A percentile compares a stretch with the other conserved stretches of the same genome.
phyloP scores from a whole-genome alignment of 2,329 filamentous ascomycete genomes.

The Cercospora berteroae region DNA sequence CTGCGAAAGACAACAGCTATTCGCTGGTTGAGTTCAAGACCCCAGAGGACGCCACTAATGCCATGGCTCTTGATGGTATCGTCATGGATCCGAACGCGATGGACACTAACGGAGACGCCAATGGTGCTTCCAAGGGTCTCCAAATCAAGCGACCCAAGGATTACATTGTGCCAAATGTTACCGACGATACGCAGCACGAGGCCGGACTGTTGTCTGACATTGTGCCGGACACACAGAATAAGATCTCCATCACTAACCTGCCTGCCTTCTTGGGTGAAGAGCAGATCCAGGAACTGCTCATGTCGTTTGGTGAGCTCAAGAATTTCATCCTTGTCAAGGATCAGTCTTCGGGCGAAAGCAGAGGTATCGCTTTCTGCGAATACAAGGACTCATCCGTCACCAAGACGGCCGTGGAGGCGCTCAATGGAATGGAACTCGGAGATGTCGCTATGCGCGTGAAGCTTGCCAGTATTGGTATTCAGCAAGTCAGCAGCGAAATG shows the following conservation, averaged over 20 bases:
- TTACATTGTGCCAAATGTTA: constrained; percentile 84
- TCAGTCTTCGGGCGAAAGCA: constrained; percentile 68
- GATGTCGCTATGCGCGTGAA: constrained; percentile 81
- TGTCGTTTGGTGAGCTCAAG: constrained; percentile 89
- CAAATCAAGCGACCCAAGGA: constrained; percentile 87
- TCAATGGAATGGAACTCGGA: constrained; percentile 91
- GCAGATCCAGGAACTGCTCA: constrained; percentile 84
- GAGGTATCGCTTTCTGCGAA: constrained; percentile 97
- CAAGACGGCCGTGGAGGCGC: constrained; percentile 80
- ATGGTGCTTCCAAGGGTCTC: constrained; percentile 59
- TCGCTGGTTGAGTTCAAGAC: constrained; percentile 89
- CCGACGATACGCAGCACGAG: constrained; percentile 70
- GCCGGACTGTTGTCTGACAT: constrained; percentile 73
- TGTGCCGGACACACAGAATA: constrained; percentile 90
- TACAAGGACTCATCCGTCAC: constrained; percentile 77
- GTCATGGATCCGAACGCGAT: constrained; percentile 70
- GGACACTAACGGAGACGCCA: constrained; percentile 51
- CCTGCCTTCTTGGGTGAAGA: constrained; percentile 85
- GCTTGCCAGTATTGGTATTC: constrained; percentile 87
- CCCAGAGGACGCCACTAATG: constrained; percentile 83
- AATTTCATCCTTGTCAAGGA: constrained; percentile 90
- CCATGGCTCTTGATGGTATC: constrained; percentile 84
- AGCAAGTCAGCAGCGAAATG: constrained; percentile 93
- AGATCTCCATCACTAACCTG: constrained; percentile 89
- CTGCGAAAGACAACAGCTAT: constrained; percentile 75